phyloP scores from a whole-genome alignment of 495 filamentous ascomycete genomes.

The Bryoglossum gracile region DNA sequence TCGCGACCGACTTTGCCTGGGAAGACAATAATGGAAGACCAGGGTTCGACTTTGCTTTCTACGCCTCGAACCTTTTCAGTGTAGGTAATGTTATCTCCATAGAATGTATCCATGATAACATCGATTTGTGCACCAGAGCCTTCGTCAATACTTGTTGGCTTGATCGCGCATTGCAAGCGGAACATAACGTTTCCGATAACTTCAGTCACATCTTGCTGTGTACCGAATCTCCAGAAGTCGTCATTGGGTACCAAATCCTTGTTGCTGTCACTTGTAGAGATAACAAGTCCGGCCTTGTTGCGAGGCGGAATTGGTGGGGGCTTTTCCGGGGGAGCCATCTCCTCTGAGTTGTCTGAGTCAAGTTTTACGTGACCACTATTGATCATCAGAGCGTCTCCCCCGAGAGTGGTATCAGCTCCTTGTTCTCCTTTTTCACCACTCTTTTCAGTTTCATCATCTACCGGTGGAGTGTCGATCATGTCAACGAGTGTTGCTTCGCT shows the following conservation, averaged over 20 bases:
- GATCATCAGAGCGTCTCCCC: constrained; percentile 18
- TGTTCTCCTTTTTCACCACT: constrained; percentile 1
- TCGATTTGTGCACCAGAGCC: constrained; percentile 71
- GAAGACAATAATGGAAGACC: constrained; percentile 33
- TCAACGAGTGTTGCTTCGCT: constrained; percentile 28
- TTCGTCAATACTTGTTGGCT: constrained; percentile 46
- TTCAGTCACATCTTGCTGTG: constrained; percentile 89
- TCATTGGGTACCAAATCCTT: constrained; percentile 27
- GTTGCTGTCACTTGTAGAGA: constrained; percentile 17
- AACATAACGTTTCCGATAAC: constrained; percentile 88
- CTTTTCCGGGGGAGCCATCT: constrained; percentile 18
- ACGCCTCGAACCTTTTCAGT: constrained; percentile 14
- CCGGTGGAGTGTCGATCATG: constrained; percentile 16
- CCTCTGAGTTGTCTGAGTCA: constrained; percentile 3
- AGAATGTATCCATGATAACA: constrained; percentile 58
- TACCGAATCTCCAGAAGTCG: constrained; percentile 50
- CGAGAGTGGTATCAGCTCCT: not conserved
- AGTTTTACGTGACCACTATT: too few species aligned
- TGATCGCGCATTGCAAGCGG: constrained; percentile 82
- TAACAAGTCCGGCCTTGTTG: constrained; percentile 23
- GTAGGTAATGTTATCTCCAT: constrained; percentile 19
- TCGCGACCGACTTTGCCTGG: constrained; percentile 40
- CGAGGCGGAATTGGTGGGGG: constrained; percentile 36
- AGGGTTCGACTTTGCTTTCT: constrained; percentile 22
- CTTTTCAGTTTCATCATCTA: not conserved